Evolutionary conservation across 1,139 yeast species (phyloP).

Genomic region (Blastobotrys malaysiensis): DNA sequence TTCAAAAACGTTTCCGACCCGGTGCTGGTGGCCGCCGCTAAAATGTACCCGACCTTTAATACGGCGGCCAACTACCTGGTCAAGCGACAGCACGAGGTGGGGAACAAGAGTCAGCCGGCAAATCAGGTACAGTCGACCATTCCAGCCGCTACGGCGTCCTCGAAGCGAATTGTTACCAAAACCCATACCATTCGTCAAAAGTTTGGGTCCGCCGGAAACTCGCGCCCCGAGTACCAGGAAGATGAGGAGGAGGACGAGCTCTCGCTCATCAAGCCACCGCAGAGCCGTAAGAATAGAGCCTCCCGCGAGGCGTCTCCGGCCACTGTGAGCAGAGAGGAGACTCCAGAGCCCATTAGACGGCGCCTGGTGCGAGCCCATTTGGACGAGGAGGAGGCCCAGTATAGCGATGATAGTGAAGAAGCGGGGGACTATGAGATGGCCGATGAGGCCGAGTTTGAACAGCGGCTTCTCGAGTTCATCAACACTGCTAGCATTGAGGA

Average conservation of each 20-base stretch:
- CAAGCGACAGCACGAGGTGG: constrained; percentile 14
- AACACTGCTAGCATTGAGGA: constrained; percentile 74
- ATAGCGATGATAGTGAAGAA: constrained; percentile 29
- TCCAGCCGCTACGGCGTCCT: neutral
- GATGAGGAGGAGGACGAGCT: constrained; percentile 13
- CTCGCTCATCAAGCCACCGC: neutral
- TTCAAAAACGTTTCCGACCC: constrained; percentile 29
- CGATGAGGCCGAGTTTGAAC: constrained; percentile 49
- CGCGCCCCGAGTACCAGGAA: constrained; percentile 10
- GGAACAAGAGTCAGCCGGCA: constrained; percentile 27
- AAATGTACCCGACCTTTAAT: constrained; percentile 32
- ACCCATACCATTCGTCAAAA: constrained; percentile 33
- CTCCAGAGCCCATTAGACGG: constrained; percentile 3
- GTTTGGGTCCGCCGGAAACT: constrained; percentile 19
- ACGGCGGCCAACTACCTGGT: constrained; percentile 34
- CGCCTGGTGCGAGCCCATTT: constrained; percentile 11
- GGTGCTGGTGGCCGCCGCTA: constrained; percentile 30
- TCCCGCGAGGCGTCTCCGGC: neutral
- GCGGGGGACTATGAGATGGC: constrained; percentile 41
- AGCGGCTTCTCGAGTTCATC: constrained; percentile 66
- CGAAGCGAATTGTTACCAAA: neutral
- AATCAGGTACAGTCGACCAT: constrained; percentile 25
- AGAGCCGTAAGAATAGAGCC: neutral
- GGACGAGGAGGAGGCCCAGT: constrained; percentile 30
- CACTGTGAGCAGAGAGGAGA: neutral